Conservation (phyloP, 345 rosid genomes). For the Turritis glabra region DNA sequence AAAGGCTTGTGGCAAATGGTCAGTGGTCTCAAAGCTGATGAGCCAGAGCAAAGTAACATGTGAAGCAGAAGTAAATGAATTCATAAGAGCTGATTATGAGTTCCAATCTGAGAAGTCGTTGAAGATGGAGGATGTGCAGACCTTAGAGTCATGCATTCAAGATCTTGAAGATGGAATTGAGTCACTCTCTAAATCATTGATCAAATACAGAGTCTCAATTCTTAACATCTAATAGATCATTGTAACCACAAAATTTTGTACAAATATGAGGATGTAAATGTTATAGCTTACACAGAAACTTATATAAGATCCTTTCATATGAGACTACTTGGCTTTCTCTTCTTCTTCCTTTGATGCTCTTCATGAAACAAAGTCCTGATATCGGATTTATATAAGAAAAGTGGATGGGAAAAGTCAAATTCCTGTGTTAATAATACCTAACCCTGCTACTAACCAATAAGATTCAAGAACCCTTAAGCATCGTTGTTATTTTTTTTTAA, state of each 20-base stretch:
- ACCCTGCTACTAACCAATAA: no score
- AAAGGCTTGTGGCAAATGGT: slow-evolving; percentile 34
- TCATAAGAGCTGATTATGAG: slow-evolving; percentile 35
- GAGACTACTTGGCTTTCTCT: not conserved
- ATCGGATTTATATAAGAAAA: no score
- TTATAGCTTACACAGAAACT: not conserved
- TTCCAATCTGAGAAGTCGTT: slow-evolving; percentile 25
- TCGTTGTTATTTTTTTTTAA: no score
- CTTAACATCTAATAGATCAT: slow-evolving; percentile 42
- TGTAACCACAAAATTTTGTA: slow-evolving; percentile 28
- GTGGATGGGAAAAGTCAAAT: no score
- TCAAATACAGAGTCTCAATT: slow-evolving; percentile 46
- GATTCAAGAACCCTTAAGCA: no score
- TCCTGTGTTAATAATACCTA: no score
- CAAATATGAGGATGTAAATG: slow-evolving; percentile 9
- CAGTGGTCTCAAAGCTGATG: slow-evolving; percentile 44
- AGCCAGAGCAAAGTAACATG: slow-evolving; percentile 30
- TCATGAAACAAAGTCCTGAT: not conserved
- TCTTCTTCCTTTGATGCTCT: not conserved
- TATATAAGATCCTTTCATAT: not conserved
- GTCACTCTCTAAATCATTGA: slow-evolving; percentile 43
- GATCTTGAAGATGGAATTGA: slow-evolving; percentile 54
- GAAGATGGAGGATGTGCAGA: slow-evolving; percentile 34
- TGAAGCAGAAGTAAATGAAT: slow-evolving; percentile 42
- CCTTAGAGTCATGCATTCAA: slow-evolving; percentile 43